Evolutionary conservation across 768 basidiomycete genomes (phyloP).

Genomic region (Cyclocybe aegerita): DNA sequence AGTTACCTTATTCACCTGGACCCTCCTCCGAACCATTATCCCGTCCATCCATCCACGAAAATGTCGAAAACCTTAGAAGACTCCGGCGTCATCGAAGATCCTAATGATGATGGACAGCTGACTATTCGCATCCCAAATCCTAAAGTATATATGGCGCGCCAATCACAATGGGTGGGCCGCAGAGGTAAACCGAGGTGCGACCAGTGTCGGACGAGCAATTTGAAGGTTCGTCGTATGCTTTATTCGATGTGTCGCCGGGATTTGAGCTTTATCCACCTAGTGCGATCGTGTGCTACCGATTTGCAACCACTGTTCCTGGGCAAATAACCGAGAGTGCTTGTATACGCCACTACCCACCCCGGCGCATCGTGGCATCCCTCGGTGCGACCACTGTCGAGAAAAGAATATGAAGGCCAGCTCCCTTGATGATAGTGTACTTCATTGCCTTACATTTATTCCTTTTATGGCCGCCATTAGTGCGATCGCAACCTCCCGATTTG

Average conservation of each 20-base stretch:
- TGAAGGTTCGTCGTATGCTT: slow-evolving; percentile 51
- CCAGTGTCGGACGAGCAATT: slow-evolving; percentile 68
- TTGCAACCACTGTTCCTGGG: slow-evolving; percentile 73
- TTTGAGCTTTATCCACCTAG: slow-evolving; percentile 30
- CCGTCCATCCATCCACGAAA: slow-evolving; percentile 1
- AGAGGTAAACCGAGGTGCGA: slow-evolving; percentile 76
- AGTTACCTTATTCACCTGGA: background rate
- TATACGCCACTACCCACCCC: slow-evolving; percentile 76
- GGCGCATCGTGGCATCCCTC: slow-evolving; percentile 72
- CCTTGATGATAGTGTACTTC: background rate
- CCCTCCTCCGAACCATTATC: background rate
- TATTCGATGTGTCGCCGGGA: slow-evolving; percentile 4
- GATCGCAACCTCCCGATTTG: slow-evolving; percentile 72
- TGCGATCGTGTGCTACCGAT: slow-evolving; percentile 70
- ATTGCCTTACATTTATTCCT: background rate
- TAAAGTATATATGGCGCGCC: slow-evolving; percentile 64
- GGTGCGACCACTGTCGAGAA: slow-evolving; percentile 69
- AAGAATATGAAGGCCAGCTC: slow-evolving; percentile 62
- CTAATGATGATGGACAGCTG: slow-evolving; percentile 50
- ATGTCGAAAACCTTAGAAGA: slow-evolving; percentile 37
- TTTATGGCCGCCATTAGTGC: slow-evolving; percentile 41
- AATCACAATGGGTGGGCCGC: slow-evolving; percentile 74
- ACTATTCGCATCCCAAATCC: slow-evolving; percentile 69
- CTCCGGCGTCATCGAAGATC: slow-evolving; percentile 35
- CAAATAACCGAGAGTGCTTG: slow-evolving; percentile 61